phyloP scores from a whole-genome alignment of 2,329 filamentous ascomycete genomes.

The Aspergillus novoparasiticus region DNA sequence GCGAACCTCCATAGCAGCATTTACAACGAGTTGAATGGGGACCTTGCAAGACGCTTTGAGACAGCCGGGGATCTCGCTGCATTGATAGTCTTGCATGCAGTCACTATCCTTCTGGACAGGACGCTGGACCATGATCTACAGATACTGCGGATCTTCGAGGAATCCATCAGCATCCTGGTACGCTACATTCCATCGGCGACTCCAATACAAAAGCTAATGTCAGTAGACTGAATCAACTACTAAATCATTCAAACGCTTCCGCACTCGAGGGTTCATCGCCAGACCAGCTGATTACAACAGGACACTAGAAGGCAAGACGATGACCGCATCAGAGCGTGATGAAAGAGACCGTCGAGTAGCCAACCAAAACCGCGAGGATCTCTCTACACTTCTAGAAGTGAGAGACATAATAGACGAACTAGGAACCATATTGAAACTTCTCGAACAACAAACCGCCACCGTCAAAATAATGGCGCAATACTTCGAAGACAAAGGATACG shows the following conservation, averaged over 20 bases:
- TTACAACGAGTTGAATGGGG: constrained; percentile 67
- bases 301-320: constrained; percentile 30
- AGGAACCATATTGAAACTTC: constrained; percentile 58
- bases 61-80: constrained; percentile 65
- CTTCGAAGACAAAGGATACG: constrained; percentile 41
- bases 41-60: constrained; percentile 63
- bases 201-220: not conserved
- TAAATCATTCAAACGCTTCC: constrained; percentile 63
- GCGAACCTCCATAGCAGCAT: constrained; percentile 65
- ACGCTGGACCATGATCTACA: constrained; percentile 64
- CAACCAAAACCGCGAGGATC: constrained; percentile 63
- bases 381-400: constrained; percentile 64
- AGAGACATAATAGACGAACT: constrained; percentile 68
- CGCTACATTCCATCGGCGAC: constrained; percentile 7
- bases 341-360: constrained; percentile 55
- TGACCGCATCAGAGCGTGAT: constrained; percentile 36
- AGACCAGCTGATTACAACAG: constrained; percentile 36
- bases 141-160: constrained; percentile 66
- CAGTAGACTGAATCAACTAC: constrained; percentile 64
- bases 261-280: constrained; percentile 58
- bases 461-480: constrained; percentile 46
- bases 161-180: constrained; percentile 66
- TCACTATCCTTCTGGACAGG: constrained; percentile 63
- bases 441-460: constrained; percentile 58
- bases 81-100: constrained; percentile 62